Percentiles rank a stretch among this genome's conserved stretches.
phyloP scores from a whole-genome alignment of 257 asterid species.

The Capsicum baccatum region DNA sequence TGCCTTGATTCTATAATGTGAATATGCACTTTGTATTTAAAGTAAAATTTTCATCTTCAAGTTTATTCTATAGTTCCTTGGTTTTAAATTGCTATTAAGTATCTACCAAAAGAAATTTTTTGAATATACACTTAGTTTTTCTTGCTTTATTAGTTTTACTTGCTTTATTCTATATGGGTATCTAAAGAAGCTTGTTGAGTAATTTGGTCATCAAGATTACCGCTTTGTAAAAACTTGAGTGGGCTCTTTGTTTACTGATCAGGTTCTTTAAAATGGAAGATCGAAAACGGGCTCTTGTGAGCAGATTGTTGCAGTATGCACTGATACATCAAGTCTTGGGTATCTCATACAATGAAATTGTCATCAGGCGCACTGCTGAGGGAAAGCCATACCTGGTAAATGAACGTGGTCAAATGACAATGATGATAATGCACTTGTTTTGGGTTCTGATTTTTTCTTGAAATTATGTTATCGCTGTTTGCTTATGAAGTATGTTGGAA shows the following conservation, averaged over 20 bases:
- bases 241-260: background rate
- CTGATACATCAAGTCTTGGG: slow-evolving; percentile 64
- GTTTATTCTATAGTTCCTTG: background rate
- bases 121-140: background rate
- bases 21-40: background rate
- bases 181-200: background rate
- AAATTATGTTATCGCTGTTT: background rate
- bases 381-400: slow-evolving; percentile 82
- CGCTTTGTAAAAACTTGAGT: background rate
- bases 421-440: background rate
- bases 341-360: slow-evolving; percentile 60
- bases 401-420: background rate
- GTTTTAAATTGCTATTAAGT: background rate
- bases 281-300: slow-evolving; percentile 67
- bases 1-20: background rate
- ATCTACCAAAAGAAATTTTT: background rate
- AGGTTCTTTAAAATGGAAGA: slow-evolving; percentile 80
- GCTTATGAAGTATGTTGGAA: background rate
- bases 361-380: slow-evolving; percentile 61
- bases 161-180: background rate
- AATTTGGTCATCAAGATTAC: background rate
- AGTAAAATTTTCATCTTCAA: background rate
- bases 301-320: slow-evolving; percentile 80
- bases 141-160: background rate
- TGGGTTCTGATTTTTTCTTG: slow-evolving; percentile 2